Percentiles rank a stretch among this genome's conserved stretches.
These are phyloP conservation scores for Tulasnella sp. DNA, from an alignment of 768 basidiomycete species.

Conservation along the genomic window DNA sequence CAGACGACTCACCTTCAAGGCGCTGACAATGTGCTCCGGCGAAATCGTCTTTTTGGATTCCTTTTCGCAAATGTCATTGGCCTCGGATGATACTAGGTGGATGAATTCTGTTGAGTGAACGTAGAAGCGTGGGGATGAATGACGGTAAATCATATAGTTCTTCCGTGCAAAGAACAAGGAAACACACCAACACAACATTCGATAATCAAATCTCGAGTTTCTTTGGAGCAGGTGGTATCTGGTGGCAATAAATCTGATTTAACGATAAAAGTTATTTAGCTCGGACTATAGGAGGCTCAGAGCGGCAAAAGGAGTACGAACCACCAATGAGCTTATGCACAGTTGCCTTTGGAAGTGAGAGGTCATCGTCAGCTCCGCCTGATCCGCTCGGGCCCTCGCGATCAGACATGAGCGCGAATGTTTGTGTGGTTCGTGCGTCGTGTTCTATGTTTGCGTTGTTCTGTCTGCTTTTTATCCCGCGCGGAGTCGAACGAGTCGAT, in stretches of 20 bases:
- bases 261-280: slow-evolving; percentile 11
- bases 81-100: slow-evolving; percentile 90
- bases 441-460: too few species aligned
- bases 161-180: background rate
- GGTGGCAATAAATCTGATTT: slow-evolving; percentile 69
- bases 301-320: slow-evolving; percentile 24
- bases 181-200: slow-evolving; percentile 94
- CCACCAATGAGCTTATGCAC: slow-evolving; percentile 95
- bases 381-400: slow-evolving; percentile 59
- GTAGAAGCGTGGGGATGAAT: background rate
- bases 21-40: slow-evolving; percentile 89
- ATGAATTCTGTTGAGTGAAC: slow-evolving; percentile 69
- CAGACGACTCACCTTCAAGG: slow-evolving; percentile 55
- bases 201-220: slow-evolving; percentile 91
- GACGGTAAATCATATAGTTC: background rate
- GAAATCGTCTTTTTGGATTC: slow-evolving; percentile 98
- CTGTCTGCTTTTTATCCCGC: too few species aligned
- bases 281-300: background rate
- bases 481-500: too few species aligned
- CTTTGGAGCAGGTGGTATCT: slow-evolving; percentile 84
- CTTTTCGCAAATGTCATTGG: slow-evolving; percentile 95
- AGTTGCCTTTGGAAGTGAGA: slow-evolving; percentile 92
- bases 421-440: too few species aligned
- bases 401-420: slow-evolving; percentile 91
- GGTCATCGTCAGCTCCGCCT: slow-evolving; percentile 72